phyloP scores from a whole-genome alignment of 2,329 filamentous ascomycete species.

The Nigrospora sphaerica region DNA sequence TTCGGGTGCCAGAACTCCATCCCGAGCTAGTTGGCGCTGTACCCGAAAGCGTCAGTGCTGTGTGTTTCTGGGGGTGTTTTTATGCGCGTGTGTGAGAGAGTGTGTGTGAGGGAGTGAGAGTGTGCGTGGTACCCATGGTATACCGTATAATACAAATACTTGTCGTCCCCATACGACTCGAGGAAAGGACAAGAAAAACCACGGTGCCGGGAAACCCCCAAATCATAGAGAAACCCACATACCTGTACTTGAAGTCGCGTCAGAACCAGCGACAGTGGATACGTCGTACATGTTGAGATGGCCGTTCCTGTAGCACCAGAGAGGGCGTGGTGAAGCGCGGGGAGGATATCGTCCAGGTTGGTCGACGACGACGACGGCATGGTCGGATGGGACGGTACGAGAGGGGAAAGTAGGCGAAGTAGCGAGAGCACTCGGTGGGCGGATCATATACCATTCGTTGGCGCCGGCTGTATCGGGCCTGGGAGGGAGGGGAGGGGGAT shows the following conservation, averaged over 20 bases:
- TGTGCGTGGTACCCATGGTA: too few relatives aligned
- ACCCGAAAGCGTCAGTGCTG: too few relatives aligned
- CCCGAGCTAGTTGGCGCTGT: slow-evolving; percentile 9
- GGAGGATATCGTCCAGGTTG: slow-evolving; percentile 36
- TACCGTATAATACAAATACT: too few relatives aligned
- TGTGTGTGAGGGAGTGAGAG: too few relatives aligned
- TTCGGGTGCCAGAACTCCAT: slow-evolving; percentile 4
- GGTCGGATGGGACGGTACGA: slow-evolving; percentile 7
- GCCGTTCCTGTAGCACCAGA: slow-evolving; percentile 75
- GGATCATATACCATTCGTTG: too few relatives aligned
- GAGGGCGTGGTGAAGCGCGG: slow-evolving; percentile 73
- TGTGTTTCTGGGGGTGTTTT: too few relatives aligned
- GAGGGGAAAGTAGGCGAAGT: not conserved
- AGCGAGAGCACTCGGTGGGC: not conserved
- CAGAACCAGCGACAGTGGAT: slow-evolving; percentile 76
- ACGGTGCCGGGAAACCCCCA: too few relatives aligned
- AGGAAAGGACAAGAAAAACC: too few relatives aligned
- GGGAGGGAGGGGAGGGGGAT: too few relatives aligned
- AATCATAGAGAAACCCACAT: not conserved
- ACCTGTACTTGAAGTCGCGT: slow-evolving; percentile 74
- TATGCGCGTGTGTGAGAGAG: too few relatives aligned
- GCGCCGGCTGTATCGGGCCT: too few relatives aligned
- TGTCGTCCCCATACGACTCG: too few relatives aligned
- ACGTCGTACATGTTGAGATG: slow-evolving; percentile 70
- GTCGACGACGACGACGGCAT: slow-evolving; percentile 9